Evolutionary conservation across 75 land plant species (phyloP).

Genomic region (Larix kaempferi): DNA sequence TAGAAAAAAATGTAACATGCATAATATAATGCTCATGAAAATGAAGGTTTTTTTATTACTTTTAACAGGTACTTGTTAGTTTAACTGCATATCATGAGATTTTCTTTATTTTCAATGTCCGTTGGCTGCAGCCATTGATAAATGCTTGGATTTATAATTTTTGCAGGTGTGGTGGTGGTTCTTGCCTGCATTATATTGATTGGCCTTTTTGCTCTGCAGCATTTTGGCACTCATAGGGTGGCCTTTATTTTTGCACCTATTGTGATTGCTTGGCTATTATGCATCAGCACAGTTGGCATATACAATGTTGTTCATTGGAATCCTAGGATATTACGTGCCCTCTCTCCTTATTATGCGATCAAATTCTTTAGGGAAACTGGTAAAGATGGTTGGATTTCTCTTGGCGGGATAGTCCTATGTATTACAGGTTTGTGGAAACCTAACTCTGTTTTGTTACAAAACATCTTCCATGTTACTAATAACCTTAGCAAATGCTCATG

Average conservation of each 20-base stretch:
- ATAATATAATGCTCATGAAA: neutral
- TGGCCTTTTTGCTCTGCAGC: conserved; percentile 81
- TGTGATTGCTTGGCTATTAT: conserved; percentile 58
- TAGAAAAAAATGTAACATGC: neutral
- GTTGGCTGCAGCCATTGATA: neutral
- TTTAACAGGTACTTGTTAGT: neutral
- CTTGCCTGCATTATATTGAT: conserved; percentile 68
- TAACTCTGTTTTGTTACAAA: neutral
- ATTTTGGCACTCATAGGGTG: conserved; percentile 74
- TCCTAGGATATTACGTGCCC: conserved; percentile 47
- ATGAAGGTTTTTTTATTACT: neutral
- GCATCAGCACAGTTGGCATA: conserved; percentile 60
- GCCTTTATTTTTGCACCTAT: conserved; percentile 80
- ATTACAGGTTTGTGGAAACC: conserved; percentile 65
- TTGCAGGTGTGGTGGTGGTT: conserved; percentile 52
- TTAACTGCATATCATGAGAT: neutral
- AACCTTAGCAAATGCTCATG: neutral
- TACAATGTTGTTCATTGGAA: conserved; percentile 75
- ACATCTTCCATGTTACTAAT: neutral
- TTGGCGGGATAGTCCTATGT: conserved; percentile 74
- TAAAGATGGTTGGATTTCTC: conserved; percentile 82
- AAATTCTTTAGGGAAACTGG: conserved; percentile 66
- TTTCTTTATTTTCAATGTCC: neutral
- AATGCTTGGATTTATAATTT: neutral
- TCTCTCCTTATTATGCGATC: conserved; percentile 65